Base-by-base conservation (phyloP, 257 asterid genomes). In the Solanum rostratum region DNA sequence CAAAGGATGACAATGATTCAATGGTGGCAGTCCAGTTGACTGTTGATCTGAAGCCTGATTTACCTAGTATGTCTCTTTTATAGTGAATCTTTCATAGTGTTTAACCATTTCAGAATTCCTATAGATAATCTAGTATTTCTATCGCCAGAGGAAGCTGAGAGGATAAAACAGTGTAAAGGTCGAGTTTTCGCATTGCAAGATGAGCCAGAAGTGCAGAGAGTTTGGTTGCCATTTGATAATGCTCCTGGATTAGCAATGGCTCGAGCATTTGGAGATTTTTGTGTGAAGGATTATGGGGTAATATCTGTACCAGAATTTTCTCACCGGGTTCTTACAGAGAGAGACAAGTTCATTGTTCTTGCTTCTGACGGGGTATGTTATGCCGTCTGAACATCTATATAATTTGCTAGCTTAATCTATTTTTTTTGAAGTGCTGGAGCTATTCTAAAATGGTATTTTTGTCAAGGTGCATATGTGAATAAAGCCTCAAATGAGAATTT, bases 211-310 rank as follows among this genome's bases (percentile, higher is more conserved):
- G 99, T 96, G 87, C 98, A 90, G 41, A 90, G 99, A 86, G 99
- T 96, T 86, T 96, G 99, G 99, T 91, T 96, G 79, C 99, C 99
- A 24, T 96, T 91, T 79, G 98, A 95, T 86, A 96, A 96, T 90
- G 98, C 99, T 84, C 99, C 99, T 10, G 99, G 99, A 19, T 91
- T 96, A 84, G 99, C 99, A 37, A 96, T 96, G 99, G 99, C 99
- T 68, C 89, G 99, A 83, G 99, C 99, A n/a, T 96, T 96, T 88
- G 99, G 99, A 16, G 99, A 96, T 88, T 96, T 96, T 85, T 96
- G 99, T 88, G 90, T 96, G 89, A 96, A 96, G 92, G 99, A 95
- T 46, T 96, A 95, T 85, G 99, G 99, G 59, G 98, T 96, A 63
- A 96, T 96, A 84, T 96, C 99, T 80, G 89, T 96, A 82, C 99